Conservation (phyloP, 164 flowering plant species). For the Akebia trifoliata region DNA sequence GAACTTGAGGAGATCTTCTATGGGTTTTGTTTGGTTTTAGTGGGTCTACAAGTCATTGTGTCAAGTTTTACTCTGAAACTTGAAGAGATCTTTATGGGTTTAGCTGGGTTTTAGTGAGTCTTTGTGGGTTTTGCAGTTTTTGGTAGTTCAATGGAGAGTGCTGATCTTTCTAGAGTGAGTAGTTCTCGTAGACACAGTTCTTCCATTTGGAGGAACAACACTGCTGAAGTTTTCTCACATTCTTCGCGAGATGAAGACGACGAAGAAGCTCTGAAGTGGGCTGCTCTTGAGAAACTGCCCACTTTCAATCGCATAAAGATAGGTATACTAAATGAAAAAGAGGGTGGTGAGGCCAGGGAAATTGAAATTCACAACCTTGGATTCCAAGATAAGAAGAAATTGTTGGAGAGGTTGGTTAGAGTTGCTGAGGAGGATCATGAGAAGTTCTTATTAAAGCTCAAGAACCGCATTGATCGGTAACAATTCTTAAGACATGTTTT, state of each 20-base stretch:
- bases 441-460: conserved; percentile 64
- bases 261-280: conserved; percentile 83
- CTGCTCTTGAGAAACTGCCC: conserved; percentile 67
- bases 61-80: no score
- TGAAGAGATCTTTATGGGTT: not conserved
- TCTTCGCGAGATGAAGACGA: conserved; percentile 56
- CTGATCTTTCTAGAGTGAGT: conserved; percentile 12
- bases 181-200: conserved; percentile 36
- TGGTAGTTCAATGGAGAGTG: conserved; percentile 12
- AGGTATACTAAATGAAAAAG: conserved; percentile 45
- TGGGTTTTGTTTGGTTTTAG: no score
- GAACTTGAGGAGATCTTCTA: no score
- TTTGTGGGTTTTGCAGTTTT: not conserved
- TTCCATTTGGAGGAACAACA: conserved; percentile 35
- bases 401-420: conserved; percentile 52
- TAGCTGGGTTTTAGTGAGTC: not conserved
- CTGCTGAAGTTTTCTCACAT: conserved; percentile 40
- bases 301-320: conserved; percentile 60
- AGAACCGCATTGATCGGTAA: conserved; percentile 57
- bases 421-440: conserved; percentile 70
- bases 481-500: not conserved
- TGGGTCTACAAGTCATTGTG: no score
- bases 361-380: conserved; percentile 51
- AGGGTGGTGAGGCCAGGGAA: conserved; percentile 36
- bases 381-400: conserved; percentile 36